Evolutionary conservation across 805 yeast genomes (phyloP), one percentile per base, ranked within the genome.

Genomic region (Candida fluviatilis): DNA sequence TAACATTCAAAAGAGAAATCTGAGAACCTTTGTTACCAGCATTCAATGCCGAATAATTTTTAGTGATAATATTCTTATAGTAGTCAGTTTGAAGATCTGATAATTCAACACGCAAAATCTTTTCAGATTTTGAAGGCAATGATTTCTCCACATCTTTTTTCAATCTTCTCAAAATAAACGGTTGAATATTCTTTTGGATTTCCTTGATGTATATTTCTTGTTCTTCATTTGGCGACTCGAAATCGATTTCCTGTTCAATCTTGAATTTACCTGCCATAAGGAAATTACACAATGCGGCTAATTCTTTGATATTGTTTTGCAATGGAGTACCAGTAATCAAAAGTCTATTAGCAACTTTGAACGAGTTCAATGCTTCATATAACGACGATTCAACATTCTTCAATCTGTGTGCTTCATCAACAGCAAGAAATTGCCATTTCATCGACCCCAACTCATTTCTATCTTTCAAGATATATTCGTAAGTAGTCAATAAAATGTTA

Each of bases 91-190:
- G 99, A 50, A 88, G 71, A 54, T 93, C 99, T 1, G 97, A 86
- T 41, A 93, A 70, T 58, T 93, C 99, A 4, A 93, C 99, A 52
- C 99, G 77, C 49, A 95, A 68, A 45, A 95, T 95, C 50, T 98
- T 78, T 64, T 93, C 99, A 0, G 96, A 84, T 59, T 93, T 93
- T 1, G 96, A 86, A 2, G 99, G 99, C 46, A 93, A 71, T 0
- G 96, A 88, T 57, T 91, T 95, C 59, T 95, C 99, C 10, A 93
- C 99, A 64, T 93, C 99, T 56, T 93, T 93, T 60, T 93, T 93
- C 59, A 95, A 74, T 52, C 99, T 77, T 60, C 99, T 80, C 47
- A 93, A 69, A 41, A 93, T 93, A 54, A 83, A 93, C 0, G 99
- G 98, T 56, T 90, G 90, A 49, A 93, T 76, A 43, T 88, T 78